Base-by-base conservation (phyloP, 768 basidiomycete species). In the Clavulina sp. region DNA sequence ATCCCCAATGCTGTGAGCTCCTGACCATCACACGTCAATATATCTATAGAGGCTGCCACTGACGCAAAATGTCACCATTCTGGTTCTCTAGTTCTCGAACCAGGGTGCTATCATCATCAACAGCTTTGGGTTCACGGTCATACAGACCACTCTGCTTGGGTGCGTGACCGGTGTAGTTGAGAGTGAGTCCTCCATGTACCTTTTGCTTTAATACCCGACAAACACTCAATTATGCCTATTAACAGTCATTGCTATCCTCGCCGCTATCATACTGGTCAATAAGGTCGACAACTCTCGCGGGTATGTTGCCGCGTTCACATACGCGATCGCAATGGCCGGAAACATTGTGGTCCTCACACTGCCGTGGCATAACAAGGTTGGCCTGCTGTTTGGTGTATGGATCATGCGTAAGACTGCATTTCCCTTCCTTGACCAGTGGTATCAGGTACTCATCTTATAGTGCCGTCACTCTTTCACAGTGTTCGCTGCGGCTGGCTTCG, bases 71-170 rank as follows among this genome's bases (percentile, higher is more conserved):
- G 60, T 59, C 18, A 41, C 9, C 9, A 38, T 38, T 9, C 34
- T 9, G 34, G 34, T 38, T 19, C 34, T 9, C 9, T 38, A 38
- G 34, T 19, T 60, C 16, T 54, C 57, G n/a, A 52, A 56, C 49
- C 32, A 54, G 36, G 54, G 52, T 53, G 47, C 40, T 43, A 52
- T 53, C 43, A 55, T 58, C 57, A 58, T 56, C 47, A 52, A 49
- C 21, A 26, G 33, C 4, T 57, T 52, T 36, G 56, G 56, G 9
- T 57, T 57, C 54, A 48, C n/a, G 36, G 52, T 51, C 24, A 19
- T 49, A 13, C 36, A 57, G 33, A 54, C 53, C 18, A 57, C 56
- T n/a, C 41, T 57, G 29, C 28, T 48, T 23, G 7, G 33, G 13
- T 31, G 49, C 5, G 24, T 5, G 19, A 18, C 16, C n/a, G 21